phyloP scores from a whole-genome alignment of 2,329 filamentous ascomycete genomes.

The Ceratocystis smalleyi region DNA sequence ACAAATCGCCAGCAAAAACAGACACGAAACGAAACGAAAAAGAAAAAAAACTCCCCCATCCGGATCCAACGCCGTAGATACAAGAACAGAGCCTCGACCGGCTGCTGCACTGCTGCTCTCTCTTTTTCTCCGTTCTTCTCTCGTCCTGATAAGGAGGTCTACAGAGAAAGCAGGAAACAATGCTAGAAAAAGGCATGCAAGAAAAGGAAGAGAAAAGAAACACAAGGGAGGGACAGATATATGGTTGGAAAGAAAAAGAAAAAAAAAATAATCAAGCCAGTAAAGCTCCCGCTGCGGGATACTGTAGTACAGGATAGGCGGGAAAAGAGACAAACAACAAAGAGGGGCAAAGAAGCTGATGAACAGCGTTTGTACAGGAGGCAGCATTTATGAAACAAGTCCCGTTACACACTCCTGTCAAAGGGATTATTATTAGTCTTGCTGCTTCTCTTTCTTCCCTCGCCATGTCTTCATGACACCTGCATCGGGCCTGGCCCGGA shows the following conservation, averaged over 20 bases:
- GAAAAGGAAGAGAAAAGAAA: not conserved
- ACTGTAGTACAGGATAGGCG: not conserved
- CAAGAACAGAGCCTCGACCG: not conserved
- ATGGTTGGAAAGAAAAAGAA: not conserved
- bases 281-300: not conserved
- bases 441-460: too few species aligned
- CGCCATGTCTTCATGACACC: not conserved
- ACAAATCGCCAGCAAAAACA: not conserved
- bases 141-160: not conserved
- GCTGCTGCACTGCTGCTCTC: too few species aligned
- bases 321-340: not conserved
- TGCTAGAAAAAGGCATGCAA: not conserved
- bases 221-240: not conserved
- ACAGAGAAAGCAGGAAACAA: not conserved
- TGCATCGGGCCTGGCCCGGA: not conserved
- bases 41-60: not conserved
- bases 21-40: not conserved
- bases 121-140: not conserved
- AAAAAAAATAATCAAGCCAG: not conserved
- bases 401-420: too few species aligned
- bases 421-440: not conserved
- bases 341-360: not conserved
- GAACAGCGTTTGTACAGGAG: too few species aligned
- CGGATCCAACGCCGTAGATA: not conserved
- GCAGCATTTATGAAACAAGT: too few species aligned